Percentiles rank a stretch among this genome's conserved stretches.
phyloP scores from a whole-genome alignment of 805 yeast genomes.

The Metschnikowia vanudenii region DNA sequence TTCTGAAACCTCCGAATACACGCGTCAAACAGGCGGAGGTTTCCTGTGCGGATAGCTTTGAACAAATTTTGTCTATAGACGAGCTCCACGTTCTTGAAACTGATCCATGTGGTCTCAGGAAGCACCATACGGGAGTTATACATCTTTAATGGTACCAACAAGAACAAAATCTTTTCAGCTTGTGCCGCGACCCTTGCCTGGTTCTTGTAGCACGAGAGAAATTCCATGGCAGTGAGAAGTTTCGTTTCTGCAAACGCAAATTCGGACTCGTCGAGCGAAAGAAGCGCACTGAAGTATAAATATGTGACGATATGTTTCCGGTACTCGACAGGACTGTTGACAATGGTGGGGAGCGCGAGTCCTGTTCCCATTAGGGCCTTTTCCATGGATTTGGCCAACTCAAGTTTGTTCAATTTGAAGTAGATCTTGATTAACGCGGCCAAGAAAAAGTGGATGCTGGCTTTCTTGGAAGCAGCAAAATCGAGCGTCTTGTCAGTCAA shows the following conservation, averaged over 20 bases:
- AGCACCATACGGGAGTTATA: conserved; percentile 41
- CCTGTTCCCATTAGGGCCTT: conserved; percentile 61
- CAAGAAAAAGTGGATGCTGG: conserved; percentile 68
- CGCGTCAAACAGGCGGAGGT: conserved; percentile 50
- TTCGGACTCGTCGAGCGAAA: conserved; percentile 65
- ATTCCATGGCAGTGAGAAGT: conserved; percentile 49
- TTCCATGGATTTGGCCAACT: conserved; percentile 71
- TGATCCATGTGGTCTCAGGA: conserved; percentile 45
- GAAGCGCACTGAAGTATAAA: conserved; percentile 66
- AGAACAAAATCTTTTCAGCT: conserved; percentile 49
- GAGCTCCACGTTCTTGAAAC: conserved; percentile 39
- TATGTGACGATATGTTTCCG: conserved; percentile 46
- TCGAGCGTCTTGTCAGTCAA: conserved; percentile 73
- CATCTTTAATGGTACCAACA: conserved; percentile 64
- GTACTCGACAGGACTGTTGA: conserved; percentile 37
- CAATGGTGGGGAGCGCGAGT: conserved; percentile 48
- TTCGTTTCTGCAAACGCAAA: conserved; percentile 49
- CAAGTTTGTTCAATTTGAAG: conserved; percentile 61
- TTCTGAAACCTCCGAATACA: conserved; percentile 45
- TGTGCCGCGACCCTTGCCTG: conserved; percentile 25
- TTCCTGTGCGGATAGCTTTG: conserved; percentile 51
- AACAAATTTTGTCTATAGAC: conserved; percentile 50
- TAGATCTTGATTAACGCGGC: conserved; percentile 69
- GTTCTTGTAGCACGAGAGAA: conserved; percentile 26
- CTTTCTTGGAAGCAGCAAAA: conserved; percentile 47